Evolutionary conservation across 768 basidiomycete species (phyloP).

Genomic region (Boletus bicolor): DNA sequence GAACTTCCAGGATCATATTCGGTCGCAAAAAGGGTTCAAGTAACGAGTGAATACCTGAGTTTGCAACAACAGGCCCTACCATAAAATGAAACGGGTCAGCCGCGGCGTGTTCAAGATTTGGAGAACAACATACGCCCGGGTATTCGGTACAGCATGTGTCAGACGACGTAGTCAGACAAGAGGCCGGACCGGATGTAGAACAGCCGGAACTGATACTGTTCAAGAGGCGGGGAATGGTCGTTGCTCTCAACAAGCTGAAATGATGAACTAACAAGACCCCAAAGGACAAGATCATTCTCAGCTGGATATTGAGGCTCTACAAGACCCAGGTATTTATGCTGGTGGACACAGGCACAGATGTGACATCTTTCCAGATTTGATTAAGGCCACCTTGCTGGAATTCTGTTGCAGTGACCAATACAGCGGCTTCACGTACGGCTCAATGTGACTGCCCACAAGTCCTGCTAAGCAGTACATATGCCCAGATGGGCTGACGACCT

Average conservation of each 20-base stretch:
- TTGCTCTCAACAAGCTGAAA: slow-evolving; percentile 15
- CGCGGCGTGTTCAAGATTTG: neutral
- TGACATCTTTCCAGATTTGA: neutral
- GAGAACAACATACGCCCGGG: slow-evolving; percentile 49
- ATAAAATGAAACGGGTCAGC: neutral
- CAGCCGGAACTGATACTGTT: slow-evolving; percentile 49
- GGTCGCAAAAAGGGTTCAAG: neutral
- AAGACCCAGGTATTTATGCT: slow-evolving; percentile 15
- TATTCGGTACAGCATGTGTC: slow-evolving; percentile 63
- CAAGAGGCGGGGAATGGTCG: slow-evolving; percentile 26
- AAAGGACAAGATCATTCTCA: slow-evolving; percentile 13
- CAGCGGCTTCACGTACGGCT: neutral
- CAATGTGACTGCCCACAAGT: neutral
- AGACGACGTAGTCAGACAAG: slow-evolving; percentile 49
- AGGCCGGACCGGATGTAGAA: slow-evolving; percentile 43
- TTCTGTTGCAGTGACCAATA: neutral
- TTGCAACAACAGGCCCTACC: slow-evolving; percentile 58
- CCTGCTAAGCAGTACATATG: neutral
- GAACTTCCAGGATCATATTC: slow-evolving; percentile 43
- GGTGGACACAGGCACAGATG: neutral
- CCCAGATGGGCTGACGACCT: neutral
- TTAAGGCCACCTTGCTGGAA: neutral
- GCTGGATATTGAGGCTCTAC: neutral
- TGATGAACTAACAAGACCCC: slow-evolving; percentile 19
- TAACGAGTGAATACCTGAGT: slow-evolving; percentile 39